Conservation (phyloP, 306 rosid species). For the Sicyos baderoa region DNA sequence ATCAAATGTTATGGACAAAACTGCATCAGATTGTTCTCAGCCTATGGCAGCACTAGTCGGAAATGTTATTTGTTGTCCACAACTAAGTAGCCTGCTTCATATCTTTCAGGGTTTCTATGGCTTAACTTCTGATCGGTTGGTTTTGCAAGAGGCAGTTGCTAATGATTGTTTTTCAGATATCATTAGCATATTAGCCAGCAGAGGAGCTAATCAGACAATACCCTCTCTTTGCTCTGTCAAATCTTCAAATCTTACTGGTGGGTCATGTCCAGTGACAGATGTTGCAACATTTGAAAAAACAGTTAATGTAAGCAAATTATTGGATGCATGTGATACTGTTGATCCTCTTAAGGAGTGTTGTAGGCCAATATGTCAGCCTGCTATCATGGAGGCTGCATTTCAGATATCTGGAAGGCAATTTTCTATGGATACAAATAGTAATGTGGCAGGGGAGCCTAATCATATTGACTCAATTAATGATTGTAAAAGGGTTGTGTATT, state of each 20-base stretch:
- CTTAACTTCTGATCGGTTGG: conserved; percentile 53
- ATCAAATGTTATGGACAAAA: conserved; percentile 60
- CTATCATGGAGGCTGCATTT: conserved; percentile 83
- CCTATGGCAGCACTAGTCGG: conserved; percentile 82
- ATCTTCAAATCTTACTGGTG: conserved; percentile 76
- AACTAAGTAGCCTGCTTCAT: conserved; percentile 75
- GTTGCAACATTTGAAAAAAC: conserved; percentile 57
- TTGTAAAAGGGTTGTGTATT: conserved; percentile 89
- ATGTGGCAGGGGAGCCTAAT: conserved; percentile 42
- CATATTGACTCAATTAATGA: conserved; percentile 60
- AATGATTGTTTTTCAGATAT: conserved; percentile 77
- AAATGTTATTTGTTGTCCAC: conserved; percentile 91
- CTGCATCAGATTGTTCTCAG: conserved; percentile 76
- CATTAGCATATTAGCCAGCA: conserved; percentile 65
- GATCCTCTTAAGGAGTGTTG: conserved; percentile 98
- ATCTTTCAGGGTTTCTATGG: conserved; percentile 76
- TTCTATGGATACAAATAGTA: conserved; percentile 41
- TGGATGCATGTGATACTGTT: conserved; percentile 80
- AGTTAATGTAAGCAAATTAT: conserved; percentile 66
- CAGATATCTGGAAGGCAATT: conserved; percentile 63
- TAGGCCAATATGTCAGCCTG: conserved; percentile 87
- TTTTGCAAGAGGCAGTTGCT: conserved; percentile 50
- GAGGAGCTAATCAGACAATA: conserved; percentile 70
- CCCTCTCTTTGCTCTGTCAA: conserved; percentile 65
- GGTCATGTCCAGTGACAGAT: conserved; percentile 86